Evolutionary conservation across 2,329 filamentous ascomycete species (phyloP), one percentile per base, ranked within the genome.

Genomic region (Cephalotrichum gorgonifer): DNA sequence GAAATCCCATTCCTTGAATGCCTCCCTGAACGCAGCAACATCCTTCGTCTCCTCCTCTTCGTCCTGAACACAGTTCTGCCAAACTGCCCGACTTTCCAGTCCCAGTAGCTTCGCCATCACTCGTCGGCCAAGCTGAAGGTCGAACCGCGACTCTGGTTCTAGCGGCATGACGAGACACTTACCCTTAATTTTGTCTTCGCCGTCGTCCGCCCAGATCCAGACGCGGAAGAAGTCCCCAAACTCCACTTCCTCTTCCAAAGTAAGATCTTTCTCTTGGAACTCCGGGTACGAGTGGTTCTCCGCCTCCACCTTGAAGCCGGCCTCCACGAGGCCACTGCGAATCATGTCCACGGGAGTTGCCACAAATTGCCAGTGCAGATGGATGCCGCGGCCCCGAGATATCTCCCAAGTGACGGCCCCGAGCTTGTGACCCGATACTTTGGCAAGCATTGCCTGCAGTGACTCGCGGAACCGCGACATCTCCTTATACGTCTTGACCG

Each of bases 361-460:
- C 27, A 97, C 70, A 56, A 94, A 85, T 65, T 98, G 94, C 93
- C 90, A 96, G 60, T 97, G 91, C 1, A 84, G 76, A 62, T 98
- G 93, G 50, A 97, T 82, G 49, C 93, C 88, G 47, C 78, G 78
- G 4, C 74, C 74, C 46, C 89, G 83, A 61, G 83, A 91, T 58
- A 98, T 90, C 67, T 97, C 93, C 81, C 88, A 98, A 0, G 88
- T 93, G 1, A 97, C 85, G 2, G 83, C 79, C 15, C 91, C 93
- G 1, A 96, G 79, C 54, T 76, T 76, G 53, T 76, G 69, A 59
- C 69, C 63, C 50, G 71, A 73, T 52, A 64, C 64, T 22, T 64
- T 67, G n/a, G 71, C 68, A 12, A 96, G 72, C 86, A 96, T 95
- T 43, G 73, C 74, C 60, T 95, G 88, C 44, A 97, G 72, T 0